Conservation (phyloP, 1,284 basidiomycete genomes). For the Fomitopsis schrenkii region DNA sequence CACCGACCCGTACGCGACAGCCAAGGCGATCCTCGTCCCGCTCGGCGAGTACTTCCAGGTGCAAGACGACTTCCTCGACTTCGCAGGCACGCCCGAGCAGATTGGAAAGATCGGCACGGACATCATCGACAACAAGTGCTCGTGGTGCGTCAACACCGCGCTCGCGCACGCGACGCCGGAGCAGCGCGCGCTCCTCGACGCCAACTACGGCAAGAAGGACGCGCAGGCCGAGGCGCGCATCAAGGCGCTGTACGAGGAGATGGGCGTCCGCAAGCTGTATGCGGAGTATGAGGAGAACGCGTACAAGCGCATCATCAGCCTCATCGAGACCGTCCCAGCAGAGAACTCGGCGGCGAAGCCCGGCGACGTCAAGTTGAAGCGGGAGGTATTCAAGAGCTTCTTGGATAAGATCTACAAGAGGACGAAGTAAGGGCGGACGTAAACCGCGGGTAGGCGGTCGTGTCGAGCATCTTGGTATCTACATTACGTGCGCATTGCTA, state of each 20-base stretch:
- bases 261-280: slow-evolving; percentile 71
- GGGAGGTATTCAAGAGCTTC: slow-evolving; percentile 82
- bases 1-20: slow-evolving; percentile 71
- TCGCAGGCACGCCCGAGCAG: slow-evolving; percentile 84
- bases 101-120: slow-evolving; percentile 98
- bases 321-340: slow-evolving; percentile 64
- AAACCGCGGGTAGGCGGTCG: background rate
- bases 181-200: slow-evolving; percentile 62
- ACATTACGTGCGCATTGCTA: background rate
- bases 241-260: slow-evolving; percentile 75
- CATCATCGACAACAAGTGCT: slow-evolving; percentile 99
- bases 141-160: slow-evolving; percentile 94
- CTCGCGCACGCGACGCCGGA: slow-evolving; percentile 53
- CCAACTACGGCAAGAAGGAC: slow-evolving; percentile 88
- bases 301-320: slow-evolving; percentile 60
- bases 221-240: slow-evolving; percentile 58
- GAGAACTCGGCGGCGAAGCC: slow-evolving; percentile 35
- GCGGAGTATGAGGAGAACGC: slow-evolving; percentile 76
- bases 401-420: slow-evolving; percentile 90
- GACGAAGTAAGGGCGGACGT: slow-evolving; percentile 53
- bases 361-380: slow-evolving; percentile 58
- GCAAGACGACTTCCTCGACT: slow-evolving; percentile 98
- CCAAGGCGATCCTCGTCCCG: slow-evolving; percentile 84
- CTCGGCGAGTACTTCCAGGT: slow-evolving; percentile 99
- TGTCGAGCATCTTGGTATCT: background rate